Base-by-base conservation (phyloP, 768 basidiomycete species). In the Lactarius sp. region DNA sequence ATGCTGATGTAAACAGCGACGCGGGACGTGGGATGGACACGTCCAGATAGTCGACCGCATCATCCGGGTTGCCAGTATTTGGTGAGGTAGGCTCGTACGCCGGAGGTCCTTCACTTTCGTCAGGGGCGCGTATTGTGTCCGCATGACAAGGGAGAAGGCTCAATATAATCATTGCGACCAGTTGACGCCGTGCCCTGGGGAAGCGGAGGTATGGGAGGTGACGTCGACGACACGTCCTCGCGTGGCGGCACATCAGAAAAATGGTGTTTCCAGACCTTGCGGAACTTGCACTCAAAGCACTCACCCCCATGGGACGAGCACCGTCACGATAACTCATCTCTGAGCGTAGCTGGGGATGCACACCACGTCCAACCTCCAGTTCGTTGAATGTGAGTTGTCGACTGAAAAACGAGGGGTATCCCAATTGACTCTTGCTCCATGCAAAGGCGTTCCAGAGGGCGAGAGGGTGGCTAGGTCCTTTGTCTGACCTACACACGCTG, bases 201-300 rank as follows among this genome's bases (percentile, higher is more conserved):
- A 66, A 39, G 80, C 10, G 78, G 77, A 52, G 80, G 78, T 16
- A 74, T 58, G 12, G 71, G 71, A 6, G 75, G 68, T 6, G 78
- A 78, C 8, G 78, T 79, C 72, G 65, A 73, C 22, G 83, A 80
- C 2, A 83, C 82, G 2, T 68, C 73, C 12, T 78, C 73, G 10
- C 74, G 73, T 0, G 85, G 85, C 4, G 72, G 62, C 0, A 87
- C 87, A 68, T 88, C 87, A 64, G 83, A 67, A 84, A 89, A 2
- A 85, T 68, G 0, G 85, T 87, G 36, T 75, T 79, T 4, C 81
- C 85, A 1, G 82, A 83, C 14, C 61, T 66, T 5, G 51, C 64
- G 31, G 67, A 69, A 37, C 60, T 71, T 7, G 70, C 79, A 58
- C 86, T 88, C 62, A 74, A 76, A 20, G 75, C 77, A 59, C 87